phyloP scores from a whole-genome alignment of 1,139 yeast species.

The Debaryomyces singareniensis region DNA sequence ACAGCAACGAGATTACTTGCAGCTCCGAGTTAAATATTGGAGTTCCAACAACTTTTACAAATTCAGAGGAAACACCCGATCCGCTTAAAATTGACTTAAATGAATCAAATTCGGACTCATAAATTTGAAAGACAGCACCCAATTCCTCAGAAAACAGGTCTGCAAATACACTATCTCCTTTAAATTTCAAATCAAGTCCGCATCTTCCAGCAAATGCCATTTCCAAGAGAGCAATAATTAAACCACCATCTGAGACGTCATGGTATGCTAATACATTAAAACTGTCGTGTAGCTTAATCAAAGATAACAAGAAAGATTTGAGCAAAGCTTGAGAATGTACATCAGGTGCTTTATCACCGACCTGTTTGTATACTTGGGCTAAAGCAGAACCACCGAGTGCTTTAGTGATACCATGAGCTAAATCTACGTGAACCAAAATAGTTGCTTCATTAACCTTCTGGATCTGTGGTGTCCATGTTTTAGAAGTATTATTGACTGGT shows the following conservation, averaged over 20 bases:
- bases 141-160: constrained; percentile 85
- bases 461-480: constrained; percentile 93
- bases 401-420: constrained; percentile 53
- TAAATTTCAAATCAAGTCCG: constrained; percentile 50
- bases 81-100: constrained; percentile 51
- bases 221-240: constrained; percentile 76
- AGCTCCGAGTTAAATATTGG: constrained; percentile 41
- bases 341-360: constrained; percentile 79
- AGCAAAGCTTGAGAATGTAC: constrained; percentile 64
- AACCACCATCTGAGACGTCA: constrained; percentile 97
- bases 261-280: constrained; percentile 82
- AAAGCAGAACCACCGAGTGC: constrained; percentile 91
- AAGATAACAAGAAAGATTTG: constrained; percentile 63
- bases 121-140: constrained; percentile 93
- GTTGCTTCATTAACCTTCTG: constrained; percentile 44
- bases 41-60: constrained; percentile 59
- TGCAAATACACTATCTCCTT: constrained; percentile 36
- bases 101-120: constrained; percentile 41
- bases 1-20: constrained; percentile 46
- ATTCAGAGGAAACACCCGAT: constrained; percentile 50
- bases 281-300: constrained; percentile 63
- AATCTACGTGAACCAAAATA: constrained; percentile 71
- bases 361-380: constrained; percentile 86
- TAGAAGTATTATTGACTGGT: constrained; percentile 76
- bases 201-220: constrained; percentile 97